A percentile compares a stretch with the other conserved stretches of the same genome.
Evolutionary conservation across 352 stramenopile genomes (phyloP).

Genomic region (Globisporangium alternatum): DNA sequence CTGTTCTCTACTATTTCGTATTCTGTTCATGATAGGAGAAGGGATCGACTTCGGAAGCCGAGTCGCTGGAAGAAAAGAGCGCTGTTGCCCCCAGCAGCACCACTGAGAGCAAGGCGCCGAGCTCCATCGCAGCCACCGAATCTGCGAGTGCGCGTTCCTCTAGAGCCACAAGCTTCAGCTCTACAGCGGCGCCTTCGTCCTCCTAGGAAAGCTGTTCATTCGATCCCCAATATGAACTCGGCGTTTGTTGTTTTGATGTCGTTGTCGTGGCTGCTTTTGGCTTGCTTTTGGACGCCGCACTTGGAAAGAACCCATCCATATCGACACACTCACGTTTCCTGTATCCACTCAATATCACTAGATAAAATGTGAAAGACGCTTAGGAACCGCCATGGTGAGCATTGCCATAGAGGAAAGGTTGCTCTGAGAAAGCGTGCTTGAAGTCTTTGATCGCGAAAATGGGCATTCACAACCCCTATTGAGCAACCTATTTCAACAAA

Average conservation of each 20-base stretch:
- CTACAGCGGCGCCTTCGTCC: not conserved
- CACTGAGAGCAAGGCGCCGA: constrained; percentile 1
- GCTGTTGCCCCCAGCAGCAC: not conserved
- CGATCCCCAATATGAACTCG: not conserved
- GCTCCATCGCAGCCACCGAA: not conserved
- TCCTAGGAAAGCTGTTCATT: not conserved
- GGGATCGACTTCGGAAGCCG: not conserved
- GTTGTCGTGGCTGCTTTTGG: not conserved
- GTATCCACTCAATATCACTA: not conserved
- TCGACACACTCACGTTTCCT: not conserved
- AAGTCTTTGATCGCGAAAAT: not conserved
- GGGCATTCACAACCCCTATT: not conserved
- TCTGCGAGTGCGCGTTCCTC: not conserved
- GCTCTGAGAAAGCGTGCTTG: not conserved
- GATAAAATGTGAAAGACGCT: not conserved
- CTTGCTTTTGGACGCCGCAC: not conserved
- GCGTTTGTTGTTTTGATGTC: not conserved
- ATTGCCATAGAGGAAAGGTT: no score
- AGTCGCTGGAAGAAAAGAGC: constrained; percentile 16
- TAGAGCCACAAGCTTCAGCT: not conserved
- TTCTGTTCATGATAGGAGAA: constrained; percentile 1
- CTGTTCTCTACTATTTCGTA: not conserved
- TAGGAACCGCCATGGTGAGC: not conserved
- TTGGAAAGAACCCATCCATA: not conserved
- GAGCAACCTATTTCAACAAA: not conserved